A percentile compares a stretch with the other conserved stretches of the same genome.
These are phyloP conservation scores for Huntiella bhutanensis DNA, from an alignment of 2,329 filamentous ascomycete species.

Conservation along the genomic window DNA sequence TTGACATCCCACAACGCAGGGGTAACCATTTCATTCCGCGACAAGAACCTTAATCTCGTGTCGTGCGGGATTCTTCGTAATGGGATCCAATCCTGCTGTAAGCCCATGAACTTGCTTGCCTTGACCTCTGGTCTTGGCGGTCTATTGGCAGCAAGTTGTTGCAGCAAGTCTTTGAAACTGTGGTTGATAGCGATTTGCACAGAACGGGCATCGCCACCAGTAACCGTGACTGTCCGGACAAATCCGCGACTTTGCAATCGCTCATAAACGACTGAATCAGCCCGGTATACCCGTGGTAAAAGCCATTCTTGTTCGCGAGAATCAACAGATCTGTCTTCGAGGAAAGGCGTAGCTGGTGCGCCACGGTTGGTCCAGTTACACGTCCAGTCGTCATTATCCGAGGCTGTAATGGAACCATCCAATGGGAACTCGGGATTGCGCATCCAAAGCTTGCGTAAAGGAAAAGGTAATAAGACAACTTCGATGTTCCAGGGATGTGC, in stretches of 20 bases:
- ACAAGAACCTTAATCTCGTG: constrained; percentile 50
- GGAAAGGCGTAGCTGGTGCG: constrained; percentile 26
- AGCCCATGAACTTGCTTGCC: constrained; percentile 30
- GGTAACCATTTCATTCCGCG: constrained; percentile 53
- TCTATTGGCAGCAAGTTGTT: constrained; percentile 1
- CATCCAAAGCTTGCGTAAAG: constrained; percentile 36
- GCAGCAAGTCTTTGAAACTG: constrained; percentile 41
- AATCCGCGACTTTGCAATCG: constrained; percentile 59
- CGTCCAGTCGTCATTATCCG: constrained; percentile 33
- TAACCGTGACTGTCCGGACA: constrained; percentile 43
- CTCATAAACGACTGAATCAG: constrained; percentile 43
- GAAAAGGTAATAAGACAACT: constrained; percentile 57
- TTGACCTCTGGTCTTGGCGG: constrained; percentile 1
- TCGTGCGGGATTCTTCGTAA: constrained; percentile 60
- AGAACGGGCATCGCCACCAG: constrained; percentile 45
- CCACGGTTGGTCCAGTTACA: constrained; percentile 20
- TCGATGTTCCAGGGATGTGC: constrained; percentile 54
- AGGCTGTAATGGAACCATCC: constrained; percentile 16
- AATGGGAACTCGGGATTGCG: constrained; percentile 28
- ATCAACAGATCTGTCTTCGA: constrained; percentile 27
- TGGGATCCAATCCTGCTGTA: constrained; percentile 54
- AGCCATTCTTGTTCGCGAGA: constrained; percentile 40
- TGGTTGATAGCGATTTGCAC: constrained; percentile 43
- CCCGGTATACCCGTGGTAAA: constrained; percentile 47
- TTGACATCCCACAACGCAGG: constrained; percentile 51